These are phyloP conservation scores for Zizania latifolia DNA, from an alignment of 176 grass and related monocot genomes.

Conservation along the genomic window DNA sequence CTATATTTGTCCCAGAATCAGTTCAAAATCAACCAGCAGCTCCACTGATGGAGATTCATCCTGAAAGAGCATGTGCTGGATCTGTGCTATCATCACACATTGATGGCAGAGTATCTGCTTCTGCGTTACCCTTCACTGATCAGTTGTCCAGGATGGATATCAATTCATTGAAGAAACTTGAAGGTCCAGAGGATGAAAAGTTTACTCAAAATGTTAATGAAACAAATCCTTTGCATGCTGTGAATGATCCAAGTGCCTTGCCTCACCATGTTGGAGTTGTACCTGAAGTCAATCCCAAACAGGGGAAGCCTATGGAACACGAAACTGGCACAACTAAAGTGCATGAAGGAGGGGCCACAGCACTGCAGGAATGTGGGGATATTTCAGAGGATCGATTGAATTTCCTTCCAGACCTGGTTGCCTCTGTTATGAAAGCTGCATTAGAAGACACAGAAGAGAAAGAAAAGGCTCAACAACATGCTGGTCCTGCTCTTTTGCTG, in stretches of 20 bases:
- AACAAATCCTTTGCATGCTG: constrained; percentile 19
- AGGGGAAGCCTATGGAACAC: constrained; percentile 23
- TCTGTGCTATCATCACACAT: background rate
- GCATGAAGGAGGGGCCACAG: constrained; percentile 13
- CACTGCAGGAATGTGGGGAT: constrained; percentile 34
- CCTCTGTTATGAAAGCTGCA: constrained; percentile 58
- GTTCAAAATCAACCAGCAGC: constrained; percentile 35
- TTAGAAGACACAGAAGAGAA: constrained; percentile 53
- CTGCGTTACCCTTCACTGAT: constrained; percentile 24
- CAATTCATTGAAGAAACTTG: constrained; percentile 16
- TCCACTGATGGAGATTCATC: constrained; percentile 33
- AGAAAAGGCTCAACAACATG: constrained; percentile 23
- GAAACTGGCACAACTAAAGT: constrained; percentile 20
- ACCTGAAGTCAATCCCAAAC: constrained; percentile 35
- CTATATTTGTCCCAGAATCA: constrained; percentile 41
- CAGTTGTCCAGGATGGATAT: constrained; percentile 29
- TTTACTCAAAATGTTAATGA: constrained; percentile 22
- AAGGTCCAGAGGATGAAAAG: constrained; percentile 23
- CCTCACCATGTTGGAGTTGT: constrained; percentile 11
- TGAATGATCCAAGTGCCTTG: constrained; percentile 24
- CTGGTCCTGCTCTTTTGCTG: constrained; percentile 19
- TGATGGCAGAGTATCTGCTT: constrained; percentile 32
- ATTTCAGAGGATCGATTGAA: constrained; percentile 38
- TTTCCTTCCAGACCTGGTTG: constrained; percentile 62
- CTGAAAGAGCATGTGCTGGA: constrained; percentile 35